A percentile compares a stretch with the other conserved stretches of the same genome.
Evolutionary conservation across 495 filamentous ascomycete species (phyloP).

Genomic region (Tuber melanosporum): DNA sequence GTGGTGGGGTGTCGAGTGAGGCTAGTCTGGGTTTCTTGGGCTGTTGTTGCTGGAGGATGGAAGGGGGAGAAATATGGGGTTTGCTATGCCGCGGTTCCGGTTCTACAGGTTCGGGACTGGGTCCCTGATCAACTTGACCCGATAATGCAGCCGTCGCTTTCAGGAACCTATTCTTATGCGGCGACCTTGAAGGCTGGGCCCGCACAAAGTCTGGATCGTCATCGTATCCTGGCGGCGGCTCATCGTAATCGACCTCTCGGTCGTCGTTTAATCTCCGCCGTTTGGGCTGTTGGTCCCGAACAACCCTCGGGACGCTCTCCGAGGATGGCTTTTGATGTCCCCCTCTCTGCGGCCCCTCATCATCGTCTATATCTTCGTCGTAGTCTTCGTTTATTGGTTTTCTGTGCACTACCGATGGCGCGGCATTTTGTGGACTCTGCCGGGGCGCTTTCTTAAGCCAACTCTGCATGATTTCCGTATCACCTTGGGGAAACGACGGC

Average conservation of each 20-base stretch:
- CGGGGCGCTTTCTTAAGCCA: conserved; percentile 19
- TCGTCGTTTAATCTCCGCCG: conserved; percentile 14
- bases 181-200: conserved; percentile 8
- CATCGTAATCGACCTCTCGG: not conserved
- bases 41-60: not conserved
- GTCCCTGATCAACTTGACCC: not conserved
- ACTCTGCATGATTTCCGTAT: conserved; percentile 13
- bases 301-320: not conserved
- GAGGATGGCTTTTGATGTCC: not conserved
- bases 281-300: conserved; percentile 8
- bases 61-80: not conserved
- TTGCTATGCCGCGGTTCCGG: not conserved
- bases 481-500: not conserved
- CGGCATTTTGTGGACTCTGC: conserved; percentile 9
- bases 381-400: conserved; percentile 9
- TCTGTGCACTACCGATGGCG: conserved; percentile 12
- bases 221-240: not conserved
- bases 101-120: not conserved
- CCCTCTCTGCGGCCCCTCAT: not conserved
- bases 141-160: conserved; percentile 24
- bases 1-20: conserved; percentile 5
- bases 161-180: conserved; percentile 33
- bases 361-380: conserved; percentile 10
- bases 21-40: not conserved
- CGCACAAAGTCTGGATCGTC: conserved; percentile 7